Conservation (phyloP, 2,329 filamentous ascomycete genomes). For the Ophioceras dolichostomum region DNA sequence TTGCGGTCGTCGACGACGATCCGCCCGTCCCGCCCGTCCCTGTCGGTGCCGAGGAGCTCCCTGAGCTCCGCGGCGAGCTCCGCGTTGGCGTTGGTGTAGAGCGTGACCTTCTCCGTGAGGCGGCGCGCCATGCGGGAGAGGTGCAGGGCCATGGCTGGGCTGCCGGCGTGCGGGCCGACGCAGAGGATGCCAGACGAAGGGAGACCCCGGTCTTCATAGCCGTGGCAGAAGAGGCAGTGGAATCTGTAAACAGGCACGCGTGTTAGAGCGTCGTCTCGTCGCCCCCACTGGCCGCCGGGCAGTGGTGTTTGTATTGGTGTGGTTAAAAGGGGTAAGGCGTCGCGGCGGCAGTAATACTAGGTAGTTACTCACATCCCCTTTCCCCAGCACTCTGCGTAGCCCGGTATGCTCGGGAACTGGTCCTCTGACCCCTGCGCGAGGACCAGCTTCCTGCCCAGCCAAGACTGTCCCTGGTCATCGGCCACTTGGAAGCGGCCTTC, state of each 20-base stretch:
- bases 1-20: too few species aligned
- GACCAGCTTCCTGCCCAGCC: conserved; percentile 37
- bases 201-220: conserved; percentile 41
- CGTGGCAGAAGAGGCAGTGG: conserved; percentile 48
- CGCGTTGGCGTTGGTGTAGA: conserved; percentile 37
- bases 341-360: conserved; percentile 1
- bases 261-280: too few species aligned
- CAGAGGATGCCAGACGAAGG: conserved; percentile 33
- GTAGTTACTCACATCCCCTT: conserved; percentile 28
- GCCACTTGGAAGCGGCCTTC: conserved; percentile 20
- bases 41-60: too few species aligned
- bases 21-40: too few species aligned
- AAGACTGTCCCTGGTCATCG: conserved; percentile 28
- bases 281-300: too few species aligned
- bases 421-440: conserved; percentile 42
- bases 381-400: conserved; percentile 43
- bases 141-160: conserved; percentile 20
- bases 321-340: too few species aligned
- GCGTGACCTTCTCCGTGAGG: conserved; percentile 29
- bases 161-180: conserved; percentile 17
- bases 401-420: conserved; percentile 34
- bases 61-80: conserved; percentile 16
- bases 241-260: too few species aligned
- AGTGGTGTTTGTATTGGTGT: too few species aligned
- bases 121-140: conserved; percentile 29